Evolutionary conservation across 1,284 basidiomycete species (phyloP).

Genomic region (Ceratobasidium sp.): DNA sequence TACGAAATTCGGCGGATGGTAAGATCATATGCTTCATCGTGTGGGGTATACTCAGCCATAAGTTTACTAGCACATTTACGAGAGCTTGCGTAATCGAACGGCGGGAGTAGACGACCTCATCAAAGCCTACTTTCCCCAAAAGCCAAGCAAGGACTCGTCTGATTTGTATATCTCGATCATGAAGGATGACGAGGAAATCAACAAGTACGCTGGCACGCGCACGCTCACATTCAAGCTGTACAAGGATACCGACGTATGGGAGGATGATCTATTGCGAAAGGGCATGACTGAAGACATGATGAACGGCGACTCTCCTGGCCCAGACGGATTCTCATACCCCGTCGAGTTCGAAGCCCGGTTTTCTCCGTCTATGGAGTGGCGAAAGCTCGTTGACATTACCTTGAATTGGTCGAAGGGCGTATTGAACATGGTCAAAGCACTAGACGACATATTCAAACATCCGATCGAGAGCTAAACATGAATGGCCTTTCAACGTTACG

Average conservation of each 20-base stretch:
- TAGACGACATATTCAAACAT: slow-evolving; percentile 9
- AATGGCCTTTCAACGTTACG: too few species aligned
- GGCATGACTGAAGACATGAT: slow-evolving; percentile 1
- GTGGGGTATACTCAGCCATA: background rate
- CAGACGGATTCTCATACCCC: slow-evolving; percentile 13
- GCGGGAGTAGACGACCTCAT: slow-evolving; percentile 17
- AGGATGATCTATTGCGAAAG: slow-evolving; percentile 17
- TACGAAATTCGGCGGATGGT: slow-evolving; percentile 3
- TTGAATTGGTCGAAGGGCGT: slow-evolving; percentile 19
- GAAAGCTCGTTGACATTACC: background rate
- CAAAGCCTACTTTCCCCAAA: slow-evolving; percentile 9
- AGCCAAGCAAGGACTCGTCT: background rate
- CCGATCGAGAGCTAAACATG: background rate
- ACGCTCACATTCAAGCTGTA: background rate
- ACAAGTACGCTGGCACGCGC: background rate
- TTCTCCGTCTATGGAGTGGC: slow-evolving; percentile 1
- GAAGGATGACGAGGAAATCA: slow-evolving; percentile 7
- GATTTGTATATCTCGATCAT: slow-evolving; percentile 3
- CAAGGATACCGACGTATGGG: slow-evolving; percentile 5
- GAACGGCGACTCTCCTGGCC: slow-evolving; percentile 4
- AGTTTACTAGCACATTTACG: slow-evolving; percentile 18
- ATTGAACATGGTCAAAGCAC: background rate
- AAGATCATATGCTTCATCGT: background rate
- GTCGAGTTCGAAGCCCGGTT: slow-evolving; percentile 10
- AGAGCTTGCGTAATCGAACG: slow-evolving; percentile 5